Base-by-base conservation (phyloP, 2,329 filamentous ascomycete species). In the Phialemonium atrogriseum region DNA sequence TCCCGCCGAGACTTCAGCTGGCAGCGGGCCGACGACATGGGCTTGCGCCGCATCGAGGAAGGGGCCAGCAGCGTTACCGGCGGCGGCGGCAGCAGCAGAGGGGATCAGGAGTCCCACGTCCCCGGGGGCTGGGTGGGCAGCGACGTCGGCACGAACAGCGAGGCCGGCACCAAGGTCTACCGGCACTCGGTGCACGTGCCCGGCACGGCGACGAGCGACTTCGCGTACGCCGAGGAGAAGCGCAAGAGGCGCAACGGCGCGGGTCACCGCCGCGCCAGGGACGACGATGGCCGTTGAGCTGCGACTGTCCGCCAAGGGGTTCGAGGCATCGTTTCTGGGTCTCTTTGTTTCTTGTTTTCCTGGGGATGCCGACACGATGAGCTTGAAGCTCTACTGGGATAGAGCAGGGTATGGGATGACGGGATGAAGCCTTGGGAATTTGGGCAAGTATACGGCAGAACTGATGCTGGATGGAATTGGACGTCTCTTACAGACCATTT, bases 141-240 rank as follows among this genome's bases (percentile, higher is more conserved):
- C 47, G 61, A 62, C 35, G 51, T 48, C 37, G 56, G 46, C 25
- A 48, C 51, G 4, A 53, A 53, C 26, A 66, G 64, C 47, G 70
- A 75, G 3, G 42, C 67, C 7, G 72, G 72, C 18, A 74, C 69
- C 42, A 75, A 74, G 61, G 64, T 68, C 22, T 75, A 77, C 46
- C 60, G 59, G 41, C 69, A 74, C 42, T 54, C 65, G 14, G 44
- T 47, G 15, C 47, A 49, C 22, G 69, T 73, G 49, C 71, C 72
- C 3, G 43, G 54, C 32, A 55, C 45, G 3, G 48, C 48, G 20
- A 40, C 49, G 10, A 53, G 48, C 28, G 60, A 64, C 26, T 43
- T 43, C 27, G 42, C 47, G 17, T 61, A 65, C 30, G 46, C 53
- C 1, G 57, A 67, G 41, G 62, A 67, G 50, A 60, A 56, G 49